phyloP scores from a whole-genome alignment of 108 stramenopile species.

The Fistulifera solaris region DNA sequence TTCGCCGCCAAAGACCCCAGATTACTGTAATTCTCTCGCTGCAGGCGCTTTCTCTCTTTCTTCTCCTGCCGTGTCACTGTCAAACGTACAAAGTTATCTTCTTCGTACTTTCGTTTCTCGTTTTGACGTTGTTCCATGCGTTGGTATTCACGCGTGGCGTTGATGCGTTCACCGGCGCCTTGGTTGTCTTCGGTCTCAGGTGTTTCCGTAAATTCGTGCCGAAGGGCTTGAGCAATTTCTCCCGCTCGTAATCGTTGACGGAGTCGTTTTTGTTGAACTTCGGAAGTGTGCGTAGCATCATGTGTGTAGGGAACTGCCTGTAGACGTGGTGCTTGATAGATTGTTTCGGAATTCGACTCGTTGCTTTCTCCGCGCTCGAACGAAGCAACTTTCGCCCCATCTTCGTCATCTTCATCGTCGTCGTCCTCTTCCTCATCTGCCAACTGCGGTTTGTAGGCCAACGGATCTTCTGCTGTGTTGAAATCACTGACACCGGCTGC shows the following conservation, averaged over 20 bases:
- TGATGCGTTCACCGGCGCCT: slow-evolving; percentile 51
- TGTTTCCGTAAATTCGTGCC: slow-evolving; percentile 62
- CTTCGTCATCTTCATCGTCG: slow-evolving; percentile 26
- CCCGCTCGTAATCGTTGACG: slow-evolving; percentile 50
- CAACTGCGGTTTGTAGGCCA: slow-evolving; percentile 35
- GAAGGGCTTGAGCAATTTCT: slow-evolving; percentile 67
- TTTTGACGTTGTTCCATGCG: slow-evolving; percentile 48
- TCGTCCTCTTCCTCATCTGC: slow-evolving; percentile 18
- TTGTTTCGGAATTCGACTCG: not conserved
- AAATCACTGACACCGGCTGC: slow-evolving; percentile 19
- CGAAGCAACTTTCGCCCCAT: slow-evolving; percentile 23
- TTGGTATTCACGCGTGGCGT: slow-evolving; percentile 56
- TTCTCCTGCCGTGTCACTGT: slow-evolving; percentile 65
- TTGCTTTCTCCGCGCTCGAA: slow-evolving; percentile 8
- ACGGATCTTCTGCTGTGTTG: slow-evolving; percentile 25
- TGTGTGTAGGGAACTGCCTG: slow-evolving; percentile 70
- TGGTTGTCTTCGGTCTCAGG: slow-evolving; percentile 84
- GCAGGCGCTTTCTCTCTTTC: slow-evolving; percentile 59
- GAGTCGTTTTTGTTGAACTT: slow-evolving; percentile 47
- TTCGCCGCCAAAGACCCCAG: slow-evolving; percentile 54
- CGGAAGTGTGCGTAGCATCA: slow-evolving; percentile 36
- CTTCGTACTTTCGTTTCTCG: slow-evolving; percentile 67
- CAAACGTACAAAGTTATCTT: slow-evolving; percentile 71
- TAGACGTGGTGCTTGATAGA: slow-evolving; percentile 72
- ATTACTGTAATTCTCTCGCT: slow-evolving; percentile 76